Base-by-base conservation (phyloP, 306 rosid species). In the Lotus japonicus region DNA sequence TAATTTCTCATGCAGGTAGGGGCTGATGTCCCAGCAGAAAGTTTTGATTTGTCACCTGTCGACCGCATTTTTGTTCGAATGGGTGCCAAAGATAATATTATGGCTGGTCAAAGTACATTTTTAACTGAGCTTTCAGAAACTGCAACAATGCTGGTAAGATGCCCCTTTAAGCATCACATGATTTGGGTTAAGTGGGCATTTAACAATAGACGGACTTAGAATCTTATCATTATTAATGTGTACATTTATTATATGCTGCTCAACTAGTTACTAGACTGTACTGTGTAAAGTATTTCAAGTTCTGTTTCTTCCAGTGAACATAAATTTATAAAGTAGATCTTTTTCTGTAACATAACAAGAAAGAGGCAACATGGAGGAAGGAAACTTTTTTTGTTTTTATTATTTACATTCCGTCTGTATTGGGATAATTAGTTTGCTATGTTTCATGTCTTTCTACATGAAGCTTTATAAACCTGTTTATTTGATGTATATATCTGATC, bases 51-150 rank as follows among this genome's bases (percentile, higher is more conserved):
- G 60, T 91, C 97, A 69, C 89, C 89, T 7, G 92, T 88, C 51
- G 99, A 94, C 80, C 90, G 80, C 36, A 88, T 94, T 16, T 94
- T 90, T 84, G 96, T 94, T 55, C 89, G 95, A 57, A 94, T 94
- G 99, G 97, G 99, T 75, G 96, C 97, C 43, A 88, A 78, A 86
- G 99, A 90, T 85, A 90, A 90, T 78, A 94, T 94, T 42, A 90
- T 94, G 90, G 91, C 97, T 23, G 99, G 95, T 72, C 99, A 88
- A 82, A 94, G 99, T 87, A 94, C 99, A 48, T 94, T 90, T 76
- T 77, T 94, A 73, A 94, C 95, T 3, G 99, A 94, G 76, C 90
- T 94, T 41, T 90, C 97, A 58, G 97, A 94, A 82, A 94, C 99
- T 45, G 92, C 99, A 48, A 66, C 90, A 72, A 86, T 88, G 92